These are phyloP conservation scores for Fusarium devonianum DNA, from an alignment of 2,329 filamentous ascomycete genomes.

Conservation along the genomic window DNA sequence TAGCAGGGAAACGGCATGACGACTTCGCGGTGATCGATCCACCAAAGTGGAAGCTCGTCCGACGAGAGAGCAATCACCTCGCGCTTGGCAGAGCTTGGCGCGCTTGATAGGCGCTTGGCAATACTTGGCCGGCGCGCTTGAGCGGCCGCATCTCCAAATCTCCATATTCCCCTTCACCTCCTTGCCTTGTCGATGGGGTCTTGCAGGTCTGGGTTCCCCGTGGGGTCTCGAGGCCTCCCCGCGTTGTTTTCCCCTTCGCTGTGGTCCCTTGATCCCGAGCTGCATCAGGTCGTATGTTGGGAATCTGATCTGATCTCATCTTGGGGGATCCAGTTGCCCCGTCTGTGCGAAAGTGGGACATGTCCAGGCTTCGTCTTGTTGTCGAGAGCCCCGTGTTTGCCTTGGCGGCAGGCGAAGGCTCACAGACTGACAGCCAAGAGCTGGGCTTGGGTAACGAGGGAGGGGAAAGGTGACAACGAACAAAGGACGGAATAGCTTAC, in stretches of 20 bases:
- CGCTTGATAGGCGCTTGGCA: conserved; percentile 18
- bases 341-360: too few relatives aligned
- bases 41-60: conserved; percentile 10
- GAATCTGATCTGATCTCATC: conserved; percentile 23
- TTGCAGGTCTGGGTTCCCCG: too few relatives aligned
- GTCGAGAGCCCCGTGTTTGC: too few relatives aligned
- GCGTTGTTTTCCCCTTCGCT: conserved; percentile 2
- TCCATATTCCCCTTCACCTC: neutral
- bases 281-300: conserved; percentile 11
- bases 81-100: conserved; percentile 17
- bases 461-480: neutral
- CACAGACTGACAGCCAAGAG: neutral
- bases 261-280: neutral
- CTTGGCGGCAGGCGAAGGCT: too few relatives aligned
- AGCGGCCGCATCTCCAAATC: conserved; percentile 23
- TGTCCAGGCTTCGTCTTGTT: too few relatives aligned
- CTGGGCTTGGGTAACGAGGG: neutral
- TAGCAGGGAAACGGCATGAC: conserved; percentile 6
- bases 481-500: neutral
- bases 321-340: conserved; percentile 1
- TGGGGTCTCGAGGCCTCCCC: conserved; percentile 13
- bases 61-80: conserved; percentile 3
- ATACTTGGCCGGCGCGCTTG: conserved; percentile 19
- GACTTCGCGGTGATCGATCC: conserved; percentile 14
- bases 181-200: conserved; percentile 12